phyloP scores from a whole-genome alignment of 2,329 filamentous ascomycete species.

The Diaporthe citriasiana region DNA sequence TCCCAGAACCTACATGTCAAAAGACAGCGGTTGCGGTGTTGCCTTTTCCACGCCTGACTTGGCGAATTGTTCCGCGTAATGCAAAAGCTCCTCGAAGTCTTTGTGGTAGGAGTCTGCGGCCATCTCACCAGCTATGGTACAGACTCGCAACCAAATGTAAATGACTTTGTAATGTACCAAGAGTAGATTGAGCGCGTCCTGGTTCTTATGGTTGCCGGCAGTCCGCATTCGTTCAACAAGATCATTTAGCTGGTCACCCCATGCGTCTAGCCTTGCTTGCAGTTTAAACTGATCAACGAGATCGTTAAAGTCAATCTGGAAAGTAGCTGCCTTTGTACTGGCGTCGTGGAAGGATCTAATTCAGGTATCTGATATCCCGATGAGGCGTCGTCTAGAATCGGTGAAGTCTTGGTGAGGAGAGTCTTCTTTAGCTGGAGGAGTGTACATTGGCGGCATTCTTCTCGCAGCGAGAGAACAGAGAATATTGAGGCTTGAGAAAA shows the following conservation, averaged over 20 bases:
- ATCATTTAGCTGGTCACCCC: not conserved
- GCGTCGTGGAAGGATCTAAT: not conserved
- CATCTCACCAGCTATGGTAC: constrained; percentile 18
- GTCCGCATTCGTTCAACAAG: not conserved
- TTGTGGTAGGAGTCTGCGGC: not conserved
- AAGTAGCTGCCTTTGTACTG: not conserved
- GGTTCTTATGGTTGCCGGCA: not conserved
- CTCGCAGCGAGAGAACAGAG: not conserved
- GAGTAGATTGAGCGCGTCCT: constrained; percentile 17
- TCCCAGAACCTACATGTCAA: not conserved
- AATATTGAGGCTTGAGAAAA: not conserved
- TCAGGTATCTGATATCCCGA: constrained; percentile 7
- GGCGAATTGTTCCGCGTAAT: not conserved
- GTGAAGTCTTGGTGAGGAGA: not conserved
- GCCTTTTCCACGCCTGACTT: not conserved
- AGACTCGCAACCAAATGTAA: constrained; percentile 22
- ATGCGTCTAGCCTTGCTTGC: constrained; percentile 5
- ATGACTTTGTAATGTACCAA: constrained; percentile 26
- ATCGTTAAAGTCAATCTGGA: not conserved
- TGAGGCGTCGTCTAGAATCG: not conserved
- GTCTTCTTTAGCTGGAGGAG: not conserved
- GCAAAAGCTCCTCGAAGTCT: constrained; percentile 2
- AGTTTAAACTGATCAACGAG: not conserved
- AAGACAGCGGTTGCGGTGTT: constrained; percentile 7
- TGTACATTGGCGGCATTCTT: not conserved